Evolutionary conservation across 129 eudicot genomes (phyloP), one percentile per base, ranked within the genome.

Genomic region (Flaveria trinervia): DNA sequence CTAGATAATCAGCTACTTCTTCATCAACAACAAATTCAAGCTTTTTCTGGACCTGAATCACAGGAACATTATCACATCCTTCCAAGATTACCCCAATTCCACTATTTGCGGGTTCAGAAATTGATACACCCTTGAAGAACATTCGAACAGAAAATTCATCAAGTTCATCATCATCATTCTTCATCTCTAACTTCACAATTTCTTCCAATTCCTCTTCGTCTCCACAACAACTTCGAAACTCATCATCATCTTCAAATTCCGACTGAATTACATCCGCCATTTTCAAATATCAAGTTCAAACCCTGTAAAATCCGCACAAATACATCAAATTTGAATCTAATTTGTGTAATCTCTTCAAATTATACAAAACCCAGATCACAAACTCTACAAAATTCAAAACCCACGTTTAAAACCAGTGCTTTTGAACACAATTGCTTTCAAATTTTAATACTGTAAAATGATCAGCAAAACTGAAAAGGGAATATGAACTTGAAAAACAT

Each of bases 31-130:
- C 85, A 74, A 93, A 93, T 23, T 93, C 96, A 75, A 93, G 97
- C 71, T 72, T 90, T 78, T 93, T 93, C 89, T 93, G 98, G 54
- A 93, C 82, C 73, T 68, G 91, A 77, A 89, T 83, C 7, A 71
- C 78, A 74, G 87, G 74, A 70, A 65, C 68, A 50, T 66, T 67
- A 22, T 80, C 33, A 45, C 82, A 23, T 51, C 89, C 74, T 81
- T 85, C 91, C 85, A 93, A 88, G 13, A 89, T 79, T 68, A 93
- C 98, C 71, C 98, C 98, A 80, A 93, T 89, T 77, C 98, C 98
- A 26, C 81, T 60, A 74, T 90, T 90, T 43, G 79, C 89, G 20
- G 79, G 72, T 43, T 68, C 83, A 15, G 83, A 71, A 65, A 89
- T 65, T 3, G 97, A 90, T 17, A 89, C 89, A 39, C 98, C 98